Base-by-base conservation (phyloP, 2,329 filamentous ascomycete genomes). In the Paramyrothecium roridum region DNA sequence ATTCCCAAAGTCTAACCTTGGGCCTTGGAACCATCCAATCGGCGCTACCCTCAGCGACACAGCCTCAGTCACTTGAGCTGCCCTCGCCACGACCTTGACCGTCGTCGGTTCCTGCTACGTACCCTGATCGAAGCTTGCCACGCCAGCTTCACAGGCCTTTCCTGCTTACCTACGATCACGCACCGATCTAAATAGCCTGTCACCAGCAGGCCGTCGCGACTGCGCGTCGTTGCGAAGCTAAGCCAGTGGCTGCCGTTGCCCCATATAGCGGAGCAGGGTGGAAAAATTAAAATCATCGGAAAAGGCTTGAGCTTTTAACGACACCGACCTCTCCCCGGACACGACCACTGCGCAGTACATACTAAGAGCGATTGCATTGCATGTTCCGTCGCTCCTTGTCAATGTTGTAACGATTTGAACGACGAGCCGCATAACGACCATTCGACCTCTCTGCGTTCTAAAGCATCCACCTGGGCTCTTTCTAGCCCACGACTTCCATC, bases 111-210 rank as follows among this genome's bases (percentile, higher is more conserved):
- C 21, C 45, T 22, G 34, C 19, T 50, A 53, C 53, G 58, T 61
- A 54, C 52, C 49, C 60, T 63, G 62, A 61, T 65, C 61, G 26
- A 30, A 30, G 50, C 56, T 55, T 62, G 55, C 47, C 61, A 59
- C 56, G 54, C 59, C 59, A 58, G 60, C 61, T 58, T 56, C 53
- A 48, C 45, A 30, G 26, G 21, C 48, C 40, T 47, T 21, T 46
- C 33, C 48, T 30, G 26, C 26, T 10, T 30, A 6, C 26, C 26
- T n/a, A n/a, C n/a, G n/a, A 30, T 30, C 26, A 10, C 26, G 6
- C 26, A 4, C 26, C 26, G 26, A 30, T 4, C 10, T 10, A 10
- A 30, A 30, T 10, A 6, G 10, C 26, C 26, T 10, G 26, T 30
- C 26, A 4, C 26, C 26, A 10, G 26, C 10, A 30, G 26, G 6